phyloP scores from a whole-genome alignment of 2,329 filamentous ascomycete genomes.

The Xylariales sp. region DNA sequence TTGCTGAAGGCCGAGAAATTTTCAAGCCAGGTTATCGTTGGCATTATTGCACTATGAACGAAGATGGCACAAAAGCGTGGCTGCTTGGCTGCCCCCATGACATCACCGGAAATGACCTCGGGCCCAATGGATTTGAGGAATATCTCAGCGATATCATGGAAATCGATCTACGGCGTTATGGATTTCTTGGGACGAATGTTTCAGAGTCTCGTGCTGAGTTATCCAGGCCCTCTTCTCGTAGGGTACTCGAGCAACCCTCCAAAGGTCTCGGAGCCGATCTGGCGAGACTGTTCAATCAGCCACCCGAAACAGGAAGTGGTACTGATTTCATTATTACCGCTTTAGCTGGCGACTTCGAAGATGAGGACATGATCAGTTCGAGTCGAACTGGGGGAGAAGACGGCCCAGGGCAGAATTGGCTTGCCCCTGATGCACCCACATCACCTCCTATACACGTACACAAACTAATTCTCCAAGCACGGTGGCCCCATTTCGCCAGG shows the following conservation, averaged over 20 bases:
- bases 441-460: constrained; percentile 91
- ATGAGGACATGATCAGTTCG: constrained; percentile 57
- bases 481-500: constrained; percentile 94
- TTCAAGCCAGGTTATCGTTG: constrained; percentile 90
- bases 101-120: constrained; percentile 57
- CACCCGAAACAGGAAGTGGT: constrained; percentile 78
- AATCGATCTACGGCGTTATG: constrained; percentile 87
- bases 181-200: constrained; percentile 78
- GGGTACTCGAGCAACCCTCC: constrained; percentile 49
- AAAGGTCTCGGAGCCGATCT: constrained; percentile 79
- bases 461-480: constrained; percentile 86
- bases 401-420: constrained; percentile 47
- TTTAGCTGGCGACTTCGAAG: constrained; percentile 70
- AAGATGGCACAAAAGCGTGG: constrained; percentile 95
- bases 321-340: constrained; percentile 91
- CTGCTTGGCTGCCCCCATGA: constrained; percentile 88
- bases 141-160: constrained; percentile 93
- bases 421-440: constrained; percentile 58
- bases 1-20: constrained; percentile 90
- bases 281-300: constrained; percentile 79
- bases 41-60: constrained; percentile 97
- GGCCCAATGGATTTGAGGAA: constrained; percentile 73
- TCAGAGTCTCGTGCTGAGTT: constrained; percentile 48
- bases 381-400: constrained; percentile 40
- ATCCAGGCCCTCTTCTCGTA: constrained; percentile 43